These are phyloP conservation scores for Tolypocladium paradoxum DNA, from an alignment of 2,329 filamentous ascomycete genomes.

Conservation along the genomic window DNA sequence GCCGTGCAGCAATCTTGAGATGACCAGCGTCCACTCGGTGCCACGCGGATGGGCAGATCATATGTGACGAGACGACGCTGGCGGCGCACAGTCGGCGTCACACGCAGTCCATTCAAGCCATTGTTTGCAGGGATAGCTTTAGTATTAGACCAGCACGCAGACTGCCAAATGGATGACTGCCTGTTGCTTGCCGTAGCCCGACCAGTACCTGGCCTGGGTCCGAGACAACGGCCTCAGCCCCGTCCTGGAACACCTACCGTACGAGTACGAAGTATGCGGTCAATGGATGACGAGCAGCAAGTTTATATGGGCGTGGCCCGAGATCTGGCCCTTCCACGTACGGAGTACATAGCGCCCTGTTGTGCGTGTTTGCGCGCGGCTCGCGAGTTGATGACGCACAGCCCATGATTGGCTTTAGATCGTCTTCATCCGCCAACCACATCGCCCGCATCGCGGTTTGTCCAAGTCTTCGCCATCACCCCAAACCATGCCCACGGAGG, in stretches of 20 bases:
- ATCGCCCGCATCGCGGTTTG: not conserved
- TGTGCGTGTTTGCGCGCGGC: not conserved
- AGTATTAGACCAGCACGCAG: too few species aligned
- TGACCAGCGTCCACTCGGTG: not conserved
- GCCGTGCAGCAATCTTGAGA: not conserved
- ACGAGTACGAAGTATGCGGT: not conserved
- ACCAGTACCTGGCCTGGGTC: not conserved
- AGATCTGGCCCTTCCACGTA: not conserved
- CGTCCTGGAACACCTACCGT: not conserved
- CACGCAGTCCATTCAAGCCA: not conserved
- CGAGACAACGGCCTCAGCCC: not conserved
- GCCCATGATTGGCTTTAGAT: not conserved
- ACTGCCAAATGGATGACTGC: not conserved
- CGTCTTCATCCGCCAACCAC: not conserved
- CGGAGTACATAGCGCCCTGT: not conserved
- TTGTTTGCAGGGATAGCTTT: not conserved
- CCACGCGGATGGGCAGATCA: not conserved
- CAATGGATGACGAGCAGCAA: not conserved
- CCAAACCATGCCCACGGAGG: too few species aligned
- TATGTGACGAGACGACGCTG: not conserved
- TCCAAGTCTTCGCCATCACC: not conserved
- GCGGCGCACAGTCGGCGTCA: not conserved
- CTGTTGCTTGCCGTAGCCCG: not conserved
- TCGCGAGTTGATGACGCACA: not conserved
- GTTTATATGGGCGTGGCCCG: not conserved